Evolutionary conservation across 2,329 filamentous ascomycete species (phyloP).

Genomic region (Diaporthe ampelina): DNA sequence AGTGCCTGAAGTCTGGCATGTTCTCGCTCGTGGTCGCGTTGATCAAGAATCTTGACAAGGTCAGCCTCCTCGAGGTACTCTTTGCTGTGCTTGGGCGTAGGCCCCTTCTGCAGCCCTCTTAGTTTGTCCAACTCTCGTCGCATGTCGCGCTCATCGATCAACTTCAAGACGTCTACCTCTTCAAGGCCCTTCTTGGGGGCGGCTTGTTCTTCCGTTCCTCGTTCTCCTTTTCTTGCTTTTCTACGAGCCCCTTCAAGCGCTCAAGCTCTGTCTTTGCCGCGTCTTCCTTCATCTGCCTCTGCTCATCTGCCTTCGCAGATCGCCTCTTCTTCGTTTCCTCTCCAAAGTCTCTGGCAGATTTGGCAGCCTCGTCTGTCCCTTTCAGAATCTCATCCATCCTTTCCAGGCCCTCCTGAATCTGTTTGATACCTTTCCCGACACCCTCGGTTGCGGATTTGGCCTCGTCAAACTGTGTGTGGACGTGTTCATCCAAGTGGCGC

Average conservation of each 20-base stretch:
- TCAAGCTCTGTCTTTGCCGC: slow-evolving; percentile 17
- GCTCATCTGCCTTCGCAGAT: slow-evolving; percentile 3
- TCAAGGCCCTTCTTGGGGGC: slow-evolving; percentile 13
- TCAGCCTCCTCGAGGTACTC: neutral
- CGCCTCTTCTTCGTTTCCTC: slow-evolving; percentile 24
- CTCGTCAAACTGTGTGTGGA: slow-evolving; percentile 2
- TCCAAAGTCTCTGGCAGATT: neutral
- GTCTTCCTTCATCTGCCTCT: slow-evolving; percentile 10
- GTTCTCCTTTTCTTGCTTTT: neutral
- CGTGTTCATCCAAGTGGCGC: neutral
- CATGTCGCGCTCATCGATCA: slow-evolving; percentile 22
- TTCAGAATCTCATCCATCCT: slow-evolving; percentile 14
- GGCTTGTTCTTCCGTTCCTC: slow-evolving; percentile 14
- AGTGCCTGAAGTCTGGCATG: slow-evolving; percentile 11
- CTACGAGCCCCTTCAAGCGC: slow-evolving; percentile 23
- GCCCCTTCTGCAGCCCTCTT: neutral
- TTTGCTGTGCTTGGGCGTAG: neutral
- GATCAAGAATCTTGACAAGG: slow-evolving; percentile 11
- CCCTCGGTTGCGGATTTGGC: neutral
- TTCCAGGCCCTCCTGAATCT: slow-evolving; percentile 11
- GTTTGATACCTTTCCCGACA: slow-evolving; percentile 11
- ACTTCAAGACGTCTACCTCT: slow-evolving; percentile 1
- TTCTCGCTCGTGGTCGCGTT: slow-evolving; percentile 15
- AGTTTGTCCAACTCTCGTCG: neutral
- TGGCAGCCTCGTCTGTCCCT: slow-evolving; percentile 12